Evolutionary conservation across 208 protist species (phyloP), one percentile per base, ranked within the genome.

Genomic region (Phytomonas sp.): DNA sequence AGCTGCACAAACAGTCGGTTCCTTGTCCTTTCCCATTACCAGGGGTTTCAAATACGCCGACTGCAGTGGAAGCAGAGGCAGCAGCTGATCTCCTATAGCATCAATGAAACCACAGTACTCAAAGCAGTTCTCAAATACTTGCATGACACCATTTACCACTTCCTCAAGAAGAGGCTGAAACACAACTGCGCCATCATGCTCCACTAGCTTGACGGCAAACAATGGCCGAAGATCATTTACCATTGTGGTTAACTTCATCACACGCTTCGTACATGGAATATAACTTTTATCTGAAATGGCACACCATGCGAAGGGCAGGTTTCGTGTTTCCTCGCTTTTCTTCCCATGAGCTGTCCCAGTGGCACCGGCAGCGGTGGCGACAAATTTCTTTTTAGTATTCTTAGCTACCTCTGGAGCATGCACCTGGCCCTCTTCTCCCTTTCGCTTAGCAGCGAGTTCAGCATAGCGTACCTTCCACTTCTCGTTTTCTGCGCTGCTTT

Each of bases 21-120:
- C 88, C 28, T 76, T 67, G 20, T 67, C 75, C 46, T 56, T 56
- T 17, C 46, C 46, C 4, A 37, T 32, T 46, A 73, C 60, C 60
- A 95, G 75, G 15, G 82, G 82, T 11, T 53, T 56, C 66, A 95
- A 77, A 29, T 78, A 77, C 67, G 77, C 61, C n/a, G 78, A 78
- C 17, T 51, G 67, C 60, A 98, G 61, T 68, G 84, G 80, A 29
- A 98, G 78, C 60, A 98, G 68, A 0, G 94, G 94, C 65, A 98
- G 97, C 5, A 98, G 77, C 78, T 96, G 89, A 69, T 96, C 92
- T 17, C 94, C 94, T 81, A 98, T 92, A 43, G 82, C 91, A 8
- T 70, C 59, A 11, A 98, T 81, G 60, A 74, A 73, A 70, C 85
- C 74, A n/a, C 76, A 83, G 74, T 93, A 82, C 32, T 75, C 77